Conservation (phyloP, 805 yeast genomes). For the Helenozyma rhizophorensis region DNA sequence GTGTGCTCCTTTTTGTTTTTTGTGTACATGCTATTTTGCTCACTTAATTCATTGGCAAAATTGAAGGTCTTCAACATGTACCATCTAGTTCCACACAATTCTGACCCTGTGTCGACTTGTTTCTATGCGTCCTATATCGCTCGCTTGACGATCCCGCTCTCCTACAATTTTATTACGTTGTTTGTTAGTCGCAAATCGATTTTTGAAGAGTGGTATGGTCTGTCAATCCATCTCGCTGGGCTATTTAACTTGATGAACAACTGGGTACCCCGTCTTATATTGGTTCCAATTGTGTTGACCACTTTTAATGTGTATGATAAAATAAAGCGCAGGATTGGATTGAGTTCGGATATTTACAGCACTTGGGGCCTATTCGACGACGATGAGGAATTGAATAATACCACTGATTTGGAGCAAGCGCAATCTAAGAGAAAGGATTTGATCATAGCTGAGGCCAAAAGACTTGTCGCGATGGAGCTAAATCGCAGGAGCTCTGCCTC, state of each 20-base stretch:
- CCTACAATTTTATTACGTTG: slow-evolving; percentile 72
- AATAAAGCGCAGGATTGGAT: slow-evolving; percentile 39
- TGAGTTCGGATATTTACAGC: slow-evolving; percentile 35
- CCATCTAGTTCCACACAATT: slow-evolving; percentile 64
- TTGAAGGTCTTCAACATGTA: slow-evolving; percentile 71
- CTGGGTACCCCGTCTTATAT: slow-evolving; percentile 68
- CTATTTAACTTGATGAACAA: slow-evolving; percentile 68
- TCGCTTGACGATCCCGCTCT: slow-evolving; percentile 75
- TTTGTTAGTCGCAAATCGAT: slow-evolving; percentile 47
- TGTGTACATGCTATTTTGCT: slow-evolving; percentile 64
- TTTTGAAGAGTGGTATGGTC: slow-evolving; percentile 72
- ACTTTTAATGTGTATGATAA: slow-evolving; percentile 64
- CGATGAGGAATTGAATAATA: slow-evolving; percentile 14
- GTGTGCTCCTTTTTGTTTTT: slow-evolving; percentile 40
- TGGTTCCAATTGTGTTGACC: slow-evolving; percentile 67
- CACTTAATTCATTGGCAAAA: slow-evolving; percentile 62
- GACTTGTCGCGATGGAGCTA: slow-evolving; percentile 34
- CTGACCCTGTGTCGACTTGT: slow-evolving; percentile 70
- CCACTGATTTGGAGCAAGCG: slow-evolving; percentile 13
- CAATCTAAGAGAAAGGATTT: slow-evolving; percentile 29
- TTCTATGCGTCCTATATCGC: slow-evolving; percentile 80
- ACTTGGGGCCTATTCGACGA: slow-evolving; percentile 36
- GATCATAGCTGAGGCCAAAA: slow-evolving; percentile 38
- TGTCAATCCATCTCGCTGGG: slow-evolving; percentile 70
- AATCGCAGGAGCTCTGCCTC: slow-evolving; percentile 19